These are phyloP conservation scores for Phialophora expanda DNA, from an alignment of 2,329 filamentous ascomycete species.

Conservation along the genomic window DNA sequence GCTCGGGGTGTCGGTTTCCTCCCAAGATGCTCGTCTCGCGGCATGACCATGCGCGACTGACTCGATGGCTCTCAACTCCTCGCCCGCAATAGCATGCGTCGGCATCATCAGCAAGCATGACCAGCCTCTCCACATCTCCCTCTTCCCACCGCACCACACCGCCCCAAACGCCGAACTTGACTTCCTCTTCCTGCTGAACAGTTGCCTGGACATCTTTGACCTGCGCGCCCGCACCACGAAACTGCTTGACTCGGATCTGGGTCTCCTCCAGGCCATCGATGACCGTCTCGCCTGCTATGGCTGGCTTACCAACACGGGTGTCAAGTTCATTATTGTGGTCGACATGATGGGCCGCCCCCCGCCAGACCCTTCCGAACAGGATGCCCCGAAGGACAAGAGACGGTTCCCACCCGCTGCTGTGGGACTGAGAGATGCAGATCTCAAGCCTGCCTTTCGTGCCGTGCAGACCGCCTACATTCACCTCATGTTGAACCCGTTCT, in stretches of 20 bases:
- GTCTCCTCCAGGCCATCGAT: slow-evolving; percentile 89
- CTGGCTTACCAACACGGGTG: slow-evolving; percentile 93
- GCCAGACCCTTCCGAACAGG: slow-evolving; percentile 42
- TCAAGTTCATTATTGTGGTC: slow-evolving; percentile 87
- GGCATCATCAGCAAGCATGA: slow-evolving; percentile 95
- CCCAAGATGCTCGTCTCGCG: not conserved
- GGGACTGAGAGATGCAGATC: slow-evolving; percentile 81
- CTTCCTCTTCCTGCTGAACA: slow-evolving; percentile 88
- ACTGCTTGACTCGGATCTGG: slow-evolving; percentile 79
- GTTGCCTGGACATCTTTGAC: slow-evolving; percentile 92
- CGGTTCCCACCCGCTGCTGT: slow-evolving; percentile 53
- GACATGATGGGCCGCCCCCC: slow-evolving; percentile 79
- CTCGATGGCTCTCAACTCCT: slow-evolving; percentile 41
- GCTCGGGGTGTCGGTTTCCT: not conserved
- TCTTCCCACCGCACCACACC: slow-evolving; percentile 75
- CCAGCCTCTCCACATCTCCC: slow-evolving; percentile 90
- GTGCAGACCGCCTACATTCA: slow-evolving; percentile 91
- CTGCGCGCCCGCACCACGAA: slow-evolving; percentile 76
- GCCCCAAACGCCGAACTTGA: slow-evolving; percentile 65
- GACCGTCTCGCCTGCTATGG: slow-evolving; percentile 93
- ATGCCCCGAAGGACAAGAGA: slow-evolving; percentile 39
- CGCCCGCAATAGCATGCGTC: slow-evolving; percentile 85
- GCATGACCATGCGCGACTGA: not conserved
- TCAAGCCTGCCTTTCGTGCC: slow-evolving; percentile 87
- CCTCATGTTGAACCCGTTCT: slow-evolving; percentile 92